These are phyloP conservation scores for Boletus subparvulus DNA, from an alignment of 768 basidiomycete genomes.

Conservation along the genomic window DNA sequence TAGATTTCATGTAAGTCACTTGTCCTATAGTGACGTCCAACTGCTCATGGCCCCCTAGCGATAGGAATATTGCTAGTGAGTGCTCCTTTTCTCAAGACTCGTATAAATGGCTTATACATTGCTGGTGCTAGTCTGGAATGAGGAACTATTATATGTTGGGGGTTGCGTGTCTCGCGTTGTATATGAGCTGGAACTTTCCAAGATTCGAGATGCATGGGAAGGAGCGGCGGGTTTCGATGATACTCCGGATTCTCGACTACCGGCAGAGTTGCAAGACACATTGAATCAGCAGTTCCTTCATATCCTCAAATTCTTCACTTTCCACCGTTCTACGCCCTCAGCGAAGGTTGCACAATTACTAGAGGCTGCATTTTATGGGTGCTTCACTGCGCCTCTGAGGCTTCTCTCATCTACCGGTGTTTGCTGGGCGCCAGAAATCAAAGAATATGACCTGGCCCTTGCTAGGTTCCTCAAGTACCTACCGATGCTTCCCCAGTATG, in stretches of 20 bases:
- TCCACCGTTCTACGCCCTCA: constrained; percentile 58
- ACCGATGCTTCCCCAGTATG: constrained; percentile 65
- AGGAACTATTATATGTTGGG: not conserved
- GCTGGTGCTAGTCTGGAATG: not conserved
- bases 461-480: constrained; percentile 71
- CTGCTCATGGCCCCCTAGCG: not conserved
- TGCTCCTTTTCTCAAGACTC: too few relatives aligned
- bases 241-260: not conserved
- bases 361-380: constrained; percentile 74
- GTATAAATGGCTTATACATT: too few relatives aligned
- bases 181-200: not conserved
- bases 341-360: constrained; percentile 66
- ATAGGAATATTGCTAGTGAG: not conserved
- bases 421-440: constrained; percentile 58
- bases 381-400: constrained; percentile 29
- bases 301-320: constrained; percentile 55
- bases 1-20: not conserved
- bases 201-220: not conserved
- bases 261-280: not conserved
- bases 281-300: constrained; percentile 63
- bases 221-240: not conserved
- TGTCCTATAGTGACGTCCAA: not conserved
- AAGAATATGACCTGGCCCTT: constrained; percentile 66
- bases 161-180: not conserved
- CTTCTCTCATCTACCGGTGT: constrained; percentile 40